Evolutionary conservation across 2,329 filamentous ascomycete species (phyloP).

Genomic region (Daldinia eschscholtzii): DNA sequence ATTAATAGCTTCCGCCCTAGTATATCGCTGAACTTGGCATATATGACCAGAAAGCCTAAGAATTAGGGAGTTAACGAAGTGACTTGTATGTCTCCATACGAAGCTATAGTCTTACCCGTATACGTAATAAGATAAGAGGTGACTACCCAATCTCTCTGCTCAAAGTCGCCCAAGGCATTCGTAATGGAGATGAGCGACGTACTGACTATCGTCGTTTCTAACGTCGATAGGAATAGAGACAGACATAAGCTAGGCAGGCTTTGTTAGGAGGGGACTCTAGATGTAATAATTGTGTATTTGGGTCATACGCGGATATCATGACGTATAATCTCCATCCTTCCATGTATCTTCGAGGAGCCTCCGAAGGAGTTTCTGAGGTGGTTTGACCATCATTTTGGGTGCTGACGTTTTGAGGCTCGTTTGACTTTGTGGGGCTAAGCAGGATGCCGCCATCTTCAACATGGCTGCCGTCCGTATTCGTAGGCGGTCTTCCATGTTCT

Average conservation of each 20-base stretch:
- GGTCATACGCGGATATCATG: slow-evolving; percentile 35
- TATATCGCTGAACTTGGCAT: slow-evolving; percentile 61
- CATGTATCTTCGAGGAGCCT: slow-evolving; percentile 31
- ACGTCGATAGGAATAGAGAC: slow-evolving; percentile 58
- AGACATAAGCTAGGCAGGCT: slow-evolving; percentile 38
- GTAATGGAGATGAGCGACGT: slow-evolving; percentile 63
- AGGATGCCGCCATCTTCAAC: slow-evolving; percentile 26
- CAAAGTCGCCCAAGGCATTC: slow-evolving; percentile 46
- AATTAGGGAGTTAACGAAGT: not conserved
- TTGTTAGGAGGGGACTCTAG: slow-evolving; percentile 9
- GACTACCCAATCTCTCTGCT: slow-evolving; percentile 57
- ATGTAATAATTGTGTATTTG: not conserved
- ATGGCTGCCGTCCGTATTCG: not conserved
- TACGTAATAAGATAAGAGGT: slow-evolving; percentile 64
- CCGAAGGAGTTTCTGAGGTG: not conserved
- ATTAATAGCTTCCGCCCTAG: slow-evolving; percentile 58
- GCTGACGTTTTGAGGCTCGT: slow-evolving; percentile 22
- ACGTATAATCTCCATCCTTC: slow-evolving; percentile 38
- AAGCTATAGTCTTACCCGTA: slow-evolving; percentile 53
- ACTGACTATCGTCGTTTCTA: slow-evolving; percentile 65
- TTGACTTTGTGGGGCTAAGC: slow-evolving; percentile 14
- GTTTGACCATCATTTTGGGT: slow-evolving; percentile 7
- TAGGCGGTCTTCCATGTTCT: slow-evolving; percentile 11
- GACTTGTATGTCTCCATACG: not conserved
- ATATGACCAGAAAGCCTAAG: slow-evolving; percentile 57